Conservation (phyloP, 1,284 basidiomycete genomes). For the Fistulina hepatica region DNA sequence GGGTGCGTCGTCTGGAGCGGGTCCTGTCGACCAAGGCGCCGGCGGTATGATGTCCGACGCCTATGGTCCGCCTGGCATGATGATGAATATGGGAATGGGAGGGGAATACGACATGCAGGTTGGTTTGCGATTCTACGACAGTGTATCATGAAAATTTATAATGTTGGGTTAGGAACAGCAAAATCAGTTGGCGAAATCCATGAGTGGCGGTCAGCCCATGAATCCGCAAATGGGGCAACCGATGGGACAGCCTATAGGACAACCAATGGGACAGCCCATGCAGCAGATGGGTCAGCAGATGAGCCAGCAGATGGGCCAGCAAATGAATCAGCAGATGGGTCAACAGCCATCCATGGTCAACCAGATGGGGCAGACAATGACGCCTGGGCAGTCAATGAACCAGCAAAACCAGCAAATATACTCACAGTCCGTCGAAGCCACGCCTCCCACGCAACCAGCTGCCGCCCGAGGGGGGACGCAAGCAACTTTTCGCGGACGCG, state of each 20-base stretch:
- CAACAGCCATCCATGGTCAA: constrained; percentile 4
- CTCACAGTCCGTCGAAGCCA: too few relatives aligned
- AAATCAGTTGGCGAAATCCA: background rate
- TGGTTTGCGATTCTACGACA: constrained; percentile 12
- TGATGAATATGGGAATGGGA: constrained; percentile 39
- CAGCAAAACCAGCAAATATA: constrained; percentile 27
- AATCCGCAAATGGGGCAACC: constrained; percentile 11
- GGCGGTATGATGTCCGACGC: constrained; percentile 32
- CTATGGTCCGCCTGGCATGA: constrained; percentile 24
- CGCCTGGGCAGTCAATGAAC: too few relatives aligned
- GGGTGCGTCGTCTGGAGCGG: constrained; percentile 24
- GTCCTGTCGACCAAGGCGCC: constrained; percentile 28
- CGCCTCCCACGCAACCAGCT: constrained; percentile 18
- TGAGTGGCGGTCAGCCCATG: constrained; percentile 4
- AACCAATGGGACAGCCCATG: background rate
- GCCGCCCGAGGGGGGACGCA: constrained; percentile 34
- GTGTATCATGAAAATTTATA: too few relatives aligned
- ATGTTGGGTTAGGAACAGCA: too few relatives aligned
- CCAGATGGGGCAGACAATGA: constrained; percentile 10
- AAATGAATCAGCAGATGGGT: constrained; percentile 1
- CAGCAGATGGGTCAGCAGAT: constrained; percentile 32
- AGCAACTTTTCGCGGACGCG: constrained; percentile 43
- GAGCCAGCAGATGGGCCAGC: constrained; percentile 37
- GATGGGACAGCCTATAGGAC: too few relatives aligned
- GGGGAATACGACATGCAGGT: constrained; percentile 51